Evolutionary conservation across 352 stramenopile genomes (phyloP), one percentile per base, ranked within the genome.

Genomic region (Thalassiosira livingstoniorum): DNA sequence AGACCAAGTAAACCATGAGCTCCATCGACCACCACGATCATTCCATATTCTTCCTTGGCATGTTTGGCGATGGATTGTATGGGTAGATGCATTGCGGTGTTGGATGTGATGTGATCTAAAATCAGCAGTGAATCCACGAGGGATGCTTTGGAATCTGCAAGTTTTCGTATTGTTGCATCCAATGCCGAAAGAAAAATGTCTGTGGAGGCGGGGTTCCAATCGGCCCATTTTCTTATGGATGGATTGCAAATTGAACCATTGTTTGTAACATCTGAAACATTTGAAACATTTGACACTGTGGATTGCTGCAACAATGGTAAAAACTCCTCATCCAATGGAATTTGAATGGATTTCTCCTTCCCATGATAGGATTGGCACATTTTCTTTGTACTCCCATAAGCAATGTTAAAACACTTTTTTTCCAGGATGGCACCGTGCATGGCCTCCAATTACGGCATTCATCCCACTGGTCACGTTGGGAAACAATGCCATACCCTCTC

Each of bases 101-200:
- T 98, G 47, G 95, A 98, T 35, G 96, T 98, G 62, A 98, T 95
- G 60, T 98, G 95, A 81, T 98, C 96, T 7, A 98, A 84, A 2
- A 98, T 80, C 0, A 97, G 90, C 0, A 98, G 88, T n/a, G 85
- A 80, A 55, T 82, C 83, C 34, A 62, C n/a, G 18, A 80, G 23
- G 13, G 68, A 80, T 66, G 32, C 32, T 58, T 67, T 70, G 10
- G 43, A 39, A 3, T n/a, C 43, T 51, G 35, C 11, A 55, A 68
- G 29, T 62, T 29, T 53, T 5, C 55, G 0, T 23, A 90, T 34
- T 63, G 65, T 75, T 34, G 89, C 62, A 51, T 81, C 58, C 2
- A 92, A 62, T 54, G 87, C 82, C 2, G 27, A 23, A 10, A 79
- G 23, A 69, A 91, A 92, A 29, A 91, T 51, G 42, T 89, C 57